Percentiles rank a stretch among this genome's conserved stretches.
These are phyloP conservation scores for Aspergillus olivimuriae DNA, from an alignment of 495 filamentous ascomycete species.

Conservation along the genomic window DNA sequence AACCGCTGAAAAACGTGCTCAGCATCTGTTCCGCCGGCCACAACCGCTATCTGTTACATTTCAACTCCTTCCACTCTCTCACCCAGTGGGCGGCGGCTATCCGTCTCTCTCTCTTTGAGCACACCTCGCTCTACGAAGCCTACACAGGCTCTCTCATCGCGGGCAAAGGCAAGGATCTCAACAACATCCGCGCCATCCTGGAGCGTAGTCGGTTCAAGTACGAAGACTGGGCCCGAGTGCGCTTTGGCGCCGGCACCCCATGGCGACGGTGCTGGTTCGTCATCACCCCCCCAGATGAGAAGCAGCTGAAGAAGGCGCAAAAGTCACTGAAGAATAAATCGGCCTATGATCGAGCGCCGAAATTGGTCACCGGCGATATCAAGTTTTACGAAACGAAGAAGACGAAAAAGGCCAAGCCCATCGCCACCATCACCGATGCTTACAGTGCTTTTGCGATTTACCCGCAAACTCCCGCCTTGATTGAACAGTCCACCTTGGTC, in stretches of 20 bases:
- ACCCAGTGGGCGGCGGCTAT: constrained; percentile 96
- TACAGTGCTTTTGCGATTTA: constrained; percentile 95
- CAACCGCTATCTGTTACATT: constrained; percentile 93
- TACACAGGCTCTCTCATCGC: constrained; percentile 96
- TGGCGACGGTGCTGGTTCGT: constrained; percentile 98
- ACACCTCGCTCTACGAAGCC: constrained; percentile 86
- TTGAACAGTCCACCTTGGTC: constrained; percentile 88
- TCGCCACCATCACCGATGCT: constrained; percentile 84
- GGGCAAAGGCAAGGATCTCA: constrained; percentile 82
- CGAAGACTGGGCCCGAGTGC: constrained; percentile 92
- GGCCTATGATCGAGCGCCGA: constrained; percentile 65
- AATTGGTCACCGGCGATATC: constrained; percentile 73
- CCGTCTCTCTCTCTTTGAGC: constrained; percentile 90
- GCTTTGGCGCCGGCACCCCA: constrained; percentile 93
- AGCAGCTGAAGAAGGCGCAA: constrained; percentile 74
- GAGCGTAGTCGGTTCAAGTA: constrained; percentile 66
- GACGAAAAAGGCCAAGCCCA: constrained; percentile 83
- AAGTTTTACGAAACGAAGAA: constrained; percentile 95
- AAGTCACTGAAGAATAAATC: constrained; percentile 81
- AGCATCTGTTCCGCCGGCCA: constrained; percentile 92
- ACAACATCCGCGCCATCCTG: constrained; percentile 82
- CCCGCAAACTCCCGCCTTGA: constrained; percentile 84
- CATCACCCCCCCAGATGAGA: constrained; percentile 85
- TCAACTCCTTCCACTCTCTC: constrained; percentile 88
- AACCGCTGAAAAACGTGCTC: constrained; percentile 84